Conservation (phyloP, 495 filamentous ascomycete species). For the Aspergillus kassunensis region DNA sequence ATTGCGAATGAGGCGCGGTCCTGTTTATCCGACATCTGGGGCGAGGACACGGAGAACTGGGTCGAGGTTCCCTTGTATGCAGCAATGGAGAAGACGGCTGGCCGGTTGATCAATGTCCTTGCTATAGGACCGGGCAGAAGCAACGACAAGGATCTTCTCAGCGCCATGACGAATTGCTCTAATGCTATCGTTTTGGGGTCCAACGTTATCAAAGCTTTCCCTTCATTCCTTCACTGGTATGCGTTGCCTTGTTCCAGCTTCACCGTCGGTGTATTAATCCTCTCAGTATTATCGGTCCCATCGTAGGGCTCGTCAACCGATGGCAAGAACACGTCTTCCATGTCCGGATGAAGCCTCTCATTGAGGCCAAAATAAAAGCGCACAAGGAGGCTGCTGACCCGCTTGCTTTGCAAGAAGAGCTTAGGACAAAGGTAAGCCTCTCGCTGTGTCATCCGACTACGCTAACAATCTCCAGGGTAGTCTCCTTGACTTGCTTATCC, state of each 20-base stretch:
- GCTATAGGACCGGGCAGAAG: conserved; percentile 10
- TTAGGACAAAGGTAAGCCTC: not conserved
- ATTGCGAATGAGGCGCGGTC: conserved; percentile 10
- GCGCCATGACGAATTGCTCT: conserved; percentile 12
- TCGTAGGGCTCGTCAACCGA: conserved; percentile 11
- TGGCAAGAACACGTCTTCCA: conserved; percentile 11
- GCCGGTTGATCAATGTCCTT: conserved; percentile 11
- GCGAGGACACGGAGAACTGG: conserved; percentile 11
- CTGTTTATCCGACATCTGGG: conserved; percentile 13
- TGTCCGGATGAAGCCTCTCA: conserved; percentile 11
- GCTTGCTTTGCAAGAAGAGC: conserved; percentile 1
- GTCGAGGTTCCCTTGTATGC: conserved; percentile 8
- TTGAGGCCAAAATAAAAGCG: conserved; percentile 5
- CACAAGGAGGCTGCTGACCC: conserved; percentile 1
- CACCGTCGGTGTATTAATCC: not conserved
- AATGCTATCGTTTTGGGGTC: conserved; percentile 11
- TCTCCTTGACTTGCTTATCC: conserved; percentile 11
- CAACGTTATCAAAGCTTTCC: conserved; percentile 14
- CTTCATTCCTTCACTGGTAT: conserved; percentile 3
- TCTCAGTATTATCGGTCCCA: conserved; percentile 5
- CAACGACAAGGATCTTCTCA: conserved; percentile 3
- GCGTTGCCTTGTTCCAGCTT: not conserved
- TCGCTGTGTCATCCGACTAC: not conserved
- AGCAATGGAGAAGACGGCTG: conserved; percentile 11
- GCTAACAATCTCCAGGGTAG: conserved; percentile 1